phyloP scores from a whole-genome alignment of 2,329 filamentous ascomycete genomes.

The Beauveria scarabaeidicola region DNA sequence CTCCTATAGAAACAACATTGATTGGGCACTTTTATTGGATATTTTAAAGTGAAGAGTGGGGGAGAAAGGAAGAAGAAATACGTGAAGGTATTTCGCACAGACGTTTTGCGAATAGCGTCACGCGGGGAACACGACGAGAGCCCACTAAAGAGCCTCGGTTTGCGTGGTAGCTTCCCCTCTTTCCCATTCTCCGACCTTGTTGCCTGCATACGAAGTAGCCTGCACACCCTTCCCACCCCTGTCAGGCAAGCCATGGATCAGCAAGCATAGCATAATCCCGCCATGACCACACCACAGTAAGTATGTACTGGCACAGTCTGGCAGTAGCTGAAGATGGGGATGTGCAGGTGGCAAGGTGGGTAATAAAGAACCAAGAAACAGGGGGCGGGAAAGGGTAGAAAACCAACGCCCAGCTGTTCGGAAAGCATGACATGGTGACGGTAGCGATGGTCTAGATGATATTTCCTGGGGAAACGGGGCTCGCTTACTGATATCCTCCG shows the following conservation, averaged over 20 bases:
- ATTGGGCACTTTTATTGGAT: background rate
- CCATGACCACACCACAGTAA: too few species aligned
- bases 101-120: background rate
- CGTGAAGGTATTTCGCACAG: background rate
- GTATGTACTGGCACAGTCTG: too few species aligned
- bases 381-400: background rate
- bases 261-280: background rate
- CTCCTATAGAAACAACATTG: background rate
- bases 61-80: background rate
- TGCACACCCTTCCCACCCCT: background rate
- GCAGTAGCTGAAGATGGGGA: too few species aligned
- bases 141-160: background rate
- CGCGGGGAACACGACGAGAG: background rate
- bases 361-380: background rate
- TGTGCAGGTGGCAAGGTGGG: background rate
- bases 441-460: background rate
- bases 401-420: background rate
- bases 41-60: background rate
- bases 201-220: background rate
- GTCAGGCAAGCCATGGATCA: background rate
- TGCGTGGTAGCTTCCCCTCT: slow-evolving; percentile 6
- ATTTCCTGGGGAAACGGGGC: slow-evolving; percentile 7
- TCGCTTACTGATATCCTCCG: background rate
- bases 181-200: background rate
- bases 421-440: background rate